Conservation (phyloP, 495 filamentous ascomycete species). For the Parathielavia hyrcaniae region DNA sequence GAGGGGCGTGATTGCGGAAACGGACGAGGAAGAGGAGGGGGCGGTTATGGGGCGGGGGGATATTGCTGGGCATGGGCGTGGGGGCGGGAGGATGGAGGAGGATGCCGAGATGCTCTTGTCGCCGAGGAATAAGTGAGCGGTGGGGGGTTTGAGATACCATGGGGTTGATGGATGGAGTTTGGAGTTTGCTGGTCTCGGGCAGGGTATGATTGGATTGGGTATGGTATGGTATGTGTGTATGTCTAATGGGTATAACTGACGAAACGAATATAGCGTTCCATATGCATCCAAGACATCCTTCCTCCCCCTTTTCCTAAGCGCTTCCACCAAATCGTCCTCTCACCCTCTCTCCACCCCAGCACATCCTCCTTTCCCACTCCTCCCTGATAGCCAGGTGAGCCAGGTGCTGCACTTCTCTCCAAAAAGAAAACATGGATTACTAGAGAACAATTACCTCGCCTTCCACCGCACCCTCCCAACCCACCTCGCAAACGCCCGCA, state of each 20-base stretch:
- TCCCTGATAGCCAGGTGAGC: no score
- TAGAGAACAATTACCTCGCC: slow-evolving; percentile 34
- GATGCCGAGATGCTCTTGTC: slow-evolving; percentile 7
- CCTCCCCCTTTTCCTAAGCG: neutral
- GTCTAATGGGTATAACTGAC: neutral
- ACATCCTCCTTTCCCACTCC: no score
- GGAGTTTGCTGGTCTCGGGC: neutral
- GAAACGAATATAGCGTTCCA: no score
- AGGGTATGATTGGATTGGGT: neutral
- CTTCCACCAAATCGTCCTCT: no score
- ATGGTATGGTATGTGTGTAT: neutral
- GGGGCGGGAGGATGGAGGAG: slow-evolving; percentile 13
- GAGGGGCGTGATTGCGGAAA: slow-evolving; percentile 15
- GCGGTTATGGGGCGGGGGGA: slow-evolving; percentile 19
- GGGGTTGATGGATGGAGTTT: slow-evolving; percentile 7
- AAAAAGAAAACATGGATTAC: no score
- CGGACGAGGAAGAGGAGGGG: slow-evolving; percentile 11
- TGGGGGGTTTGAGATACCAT: neutral
- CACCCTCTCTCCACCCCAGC: no score
- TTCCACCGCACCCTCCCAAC: slow-evolving; percentile 62
- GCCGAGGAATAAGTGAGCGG: neutral
- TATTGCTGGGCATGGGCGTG: slow-evolving; percentile 14
- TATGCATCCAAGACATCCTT: neutral
- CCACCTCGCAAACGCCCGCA: slow-evolving; percentile 63
- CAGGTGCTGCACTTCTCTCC: no score